Percentiles rank a stretch among this genome's conserved stretches.
Conservation (phyloP, 768 basidiomycete species). For the Leccinum subgranulosum region DNA sequence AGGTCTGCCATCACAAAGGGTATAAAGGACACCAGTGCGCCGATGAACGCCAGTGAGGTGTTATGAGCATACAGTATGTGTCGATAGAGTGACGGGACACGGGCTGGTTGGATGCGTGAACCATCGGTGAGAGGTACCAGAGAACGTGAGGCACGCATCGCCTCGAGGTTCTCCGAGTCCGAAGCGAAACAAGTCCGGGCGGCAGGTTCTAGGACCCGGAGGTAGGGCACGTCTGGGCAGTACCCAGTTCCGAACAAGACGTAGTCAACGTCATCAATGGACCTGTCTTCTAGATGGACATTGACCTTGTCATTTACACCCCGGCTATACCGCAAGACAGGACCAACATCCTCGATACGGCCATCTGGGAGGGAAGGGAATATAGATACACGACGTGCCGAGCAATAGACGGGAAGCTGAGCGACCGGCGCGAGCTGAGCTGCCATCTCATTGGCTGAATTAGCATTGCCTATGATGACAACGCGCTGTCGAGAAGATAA, state of each 20-base stretch:
- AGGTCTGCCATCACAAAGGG: slow-evolving; percentile 50
- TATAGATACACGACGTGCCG: slow-evolving; percentile 41
- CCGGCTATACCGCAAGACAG: slow-evolving; percentile 35
- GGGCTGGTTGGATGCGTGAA: slow-evolving; percentile 27
- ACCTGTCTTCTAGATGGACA: slow-evolving; percentile 36
- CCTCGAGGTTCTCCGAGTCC: not conserved
- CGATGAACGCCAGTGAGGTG: slow-evolving; percentile 46
- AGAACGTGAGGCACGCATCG: not conserved
- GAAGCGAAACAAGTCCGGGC: not conserved
- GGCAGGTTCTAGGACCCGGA: slow-evolving; percentile 29
- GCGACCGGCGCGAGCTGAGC: slow-evolving; percentile 41
- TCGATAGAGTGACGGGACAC: slow-evolving; percentile 44
- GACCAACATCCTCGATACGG: slow-evolving; percentile 42
- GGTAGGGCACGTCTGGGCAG: slow-evolving; percentile 38
- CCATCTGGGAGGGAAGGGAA: slow-evolving; percentile 42
- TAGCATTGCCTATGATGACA: slow-evolving; percentile 49
- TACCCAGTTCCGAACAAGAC: slow-evolving; percentile 50
- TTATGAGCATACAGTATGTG: slow-evolving; percentile 47
- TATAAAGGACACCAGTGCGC: slow-evolving; percentile 40
- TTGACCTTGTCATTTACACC: slow-evolving; percentile 26
- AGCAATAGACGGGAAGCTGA: slow-evolving; percentile 43
- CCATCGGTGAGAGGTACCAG: slow-evolving; percentile 31
- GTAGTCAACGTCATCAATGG: slow-evolving; percentile 38
- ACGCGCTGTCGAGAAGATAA: slow-evolving; percentile 33
- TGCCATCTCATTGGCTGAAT: slow-evolving; percentile 52